Evolutionary conservation across 2,329 filamentous ascomycete genomes (phyloP).

Genomic region (Juglanconis oblonga): DNA sequence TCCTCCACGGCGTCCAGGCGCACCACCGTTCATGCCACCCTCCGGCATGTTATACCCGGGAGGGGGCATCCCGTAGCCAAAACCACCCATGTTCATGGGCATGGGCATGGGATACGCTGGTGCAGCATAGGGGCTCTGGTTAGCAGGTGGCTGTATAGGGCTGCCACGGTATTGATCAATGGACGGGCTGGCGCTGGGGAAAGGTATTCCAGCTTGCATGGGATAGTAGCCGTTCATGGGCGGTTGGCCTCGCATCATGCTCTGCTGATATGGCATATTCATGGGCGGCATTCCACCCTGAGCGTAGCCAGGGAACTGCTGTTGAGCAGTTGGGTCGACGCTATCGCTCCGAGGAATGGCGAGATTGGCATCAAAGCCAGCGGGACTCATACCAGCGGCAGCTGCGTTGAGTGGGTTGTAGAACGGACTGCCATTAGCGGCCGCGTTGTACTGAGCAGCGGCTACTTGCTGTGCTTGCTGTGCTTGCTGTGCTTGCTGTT

Average conservation of each 20-base stretch:
- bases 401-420: conserved; percentile 48
- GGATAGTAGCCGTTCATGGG: conserved; percentile 58
- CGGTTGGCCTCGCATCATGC: conserved; percentile 52
- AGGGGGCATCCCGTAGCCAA: conserved; percentile 35
- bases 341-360: conserved; percentile 51
- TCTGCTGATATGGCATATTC: conserved; percentile 57
- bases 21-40: conserved; percentile 14
- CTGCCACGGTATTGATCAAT: conserved; percentile 57
- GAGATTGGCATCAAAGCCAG: conserved; percentile 51
- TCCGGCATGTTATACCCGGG: conserved; percentile 16
- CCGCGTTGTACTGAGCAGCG: conserved; percentile 32
- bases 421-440: conserved; percentile 45
- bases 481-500: conserved; percentile 24
- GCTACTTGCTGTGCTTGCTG: conserved; percentile 23
- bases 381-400: conserved; percentile 27
- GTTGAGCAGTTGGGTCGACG: conserved; percentile 46
- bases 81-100: conserved; percentile 37
- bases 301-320: conserved; percentile 45
- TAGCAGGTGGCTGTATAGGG: conserved; percentile 45
- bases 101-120: conserved; percentile 47
- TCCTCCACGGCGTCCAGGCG: conserved; percentile 15
- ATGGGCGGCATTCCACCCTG: conserved; percentile 49
- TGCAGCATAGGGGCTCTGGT: conserved; percentile 45
- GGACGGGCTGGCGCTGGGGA: conserved; percentile 43
- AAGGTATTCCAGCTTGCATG: conserved; percentile 56